Evolutionary conservation across 345 rosid genomes (phyloP).

Genomic region (Corchorus olitorius): DNA sequence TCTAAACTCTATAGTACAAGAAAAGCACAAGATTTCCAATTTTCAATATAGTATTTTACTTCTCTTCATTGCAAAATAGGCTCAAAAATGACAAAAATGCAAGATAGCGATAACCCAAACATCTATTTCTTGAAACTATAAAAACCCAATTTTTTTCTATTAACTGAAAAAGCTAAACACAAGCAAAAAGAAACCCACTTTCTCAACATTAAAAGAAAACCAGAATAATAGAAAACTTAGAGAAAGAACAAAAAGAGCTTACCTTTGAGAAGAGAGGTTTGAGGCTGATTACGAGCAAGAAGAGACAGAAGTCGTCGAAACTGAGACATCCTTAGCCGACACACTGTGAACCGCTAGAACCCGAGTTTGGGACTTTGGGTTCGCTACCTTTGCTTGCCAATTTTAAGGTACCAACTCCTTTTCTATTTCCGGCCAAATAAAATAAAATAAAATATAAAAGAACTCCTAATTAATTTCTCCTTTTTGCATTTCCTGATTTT

Average conservation of each 20-base stretch:
- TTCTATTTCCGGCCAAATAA: too few relatives aligned
- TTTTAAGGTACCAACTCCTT: too few relatives aligned
- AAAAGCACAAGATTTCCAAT: neutral
- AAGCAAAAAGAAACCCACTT: neutral
- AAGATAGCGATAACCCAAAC: neutral
- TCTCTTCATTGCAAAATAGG: neutral
- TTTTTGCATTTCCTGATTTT: too few relatives aligned
- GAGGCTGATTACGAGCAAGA: constrained; percentile 24
- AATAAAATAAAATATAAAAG: too few relatives aligned
- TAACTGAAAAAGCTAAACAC: neutral
- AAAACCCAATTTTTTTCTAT: constrained; percentile 3
- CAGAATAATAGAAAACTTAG: neutral
- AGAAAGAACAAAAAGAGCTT: neutral
- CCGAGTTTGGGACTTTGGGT: neutral
- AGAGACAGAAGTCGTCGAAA: constrained; percentile 34
- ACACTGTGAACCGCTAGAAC: neutral
- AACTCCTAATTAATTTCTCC: too few relatives aligned
- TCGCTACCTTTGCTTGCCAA: too few relatives aligned
- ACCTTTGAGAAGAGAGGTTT: constrained; percentile 31
- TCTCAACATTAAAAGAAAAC: neutral
- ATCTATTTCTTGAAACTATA: neutral
- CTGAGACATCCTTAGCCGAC: constrained; percentile 27
- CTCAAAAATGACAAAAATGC: constrained; percentile 7
- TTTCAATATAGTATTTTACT: neutral
- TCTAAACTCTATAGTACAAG: neutral